phyloP scores from a whole-genome alignment of 163 green algal genomes.

The Chlamydomonas reinhardtii region DNA sequence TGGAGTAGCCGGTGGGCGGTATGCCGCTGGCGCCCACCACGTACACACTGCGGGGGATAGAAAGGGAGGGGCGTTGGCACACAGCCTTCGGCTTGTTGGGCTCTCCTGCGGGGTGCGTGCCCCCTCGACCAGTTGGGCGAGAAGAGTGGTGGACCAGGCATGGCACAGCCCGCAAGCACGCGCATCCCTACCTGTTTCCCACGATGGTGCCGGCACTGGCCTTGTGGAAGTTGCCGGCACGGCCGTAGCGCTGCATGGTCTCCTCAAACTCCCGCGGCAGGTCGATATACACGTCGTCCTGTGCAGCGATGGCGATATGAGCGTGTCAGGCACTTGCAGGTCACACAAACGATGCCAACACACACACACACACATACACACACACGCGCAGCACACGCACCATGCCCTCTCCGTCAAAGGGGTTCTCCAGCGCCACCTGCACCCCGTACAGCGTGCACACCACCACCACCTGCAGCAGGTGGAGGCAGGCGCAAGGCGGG shows the following conservation, averaged over 20 bases:
- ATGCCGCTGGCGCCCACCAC: not conserved
- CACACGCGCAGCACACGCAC: not conserved
- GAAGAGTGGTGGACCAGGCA: too few species aligned
- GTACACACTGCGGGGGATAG: not conserved
- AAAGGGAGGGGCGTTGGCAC: too few species aligned
- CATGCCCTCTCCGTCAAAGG: slow-evolving; percentile 20
- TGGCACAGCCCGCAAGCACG: too few species aligned
- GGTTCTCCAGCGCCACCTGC: slow-evolving; percentile 25
- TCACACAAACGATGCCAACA: not conserved
- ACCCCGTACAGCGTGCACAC: slow-evolving; percentile 18
- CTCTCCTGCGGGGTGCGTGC: too few species aligned
- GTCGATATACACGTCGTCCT: not conserved
- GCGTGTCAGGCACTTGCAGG: too few species aligned
- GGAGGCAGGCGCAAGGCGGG: too few species aligned
- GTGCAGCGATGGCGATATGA: too few species aligned
- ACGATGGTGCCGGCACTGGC: not conserved
- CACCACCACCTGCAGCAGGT: too few species aligned
- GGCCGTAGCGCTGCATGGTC: not conserved
- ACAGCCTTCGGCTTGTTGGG: too few species aligned
- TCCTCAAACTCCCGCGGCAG: not conserved
- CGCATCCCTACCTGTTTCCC: not conserved
- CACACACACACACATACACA: not conserved
- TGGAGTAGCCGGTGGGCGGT: too few species aligned
- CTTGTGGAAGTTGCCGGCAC: not conserved
- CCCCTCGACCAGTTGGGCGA: too few species aligned